These are phyloP conservation scores for Blastocystis sp. DNA, from an alignment of 352 stramenopile genomes.

Conservation along the genomic window DNA sequence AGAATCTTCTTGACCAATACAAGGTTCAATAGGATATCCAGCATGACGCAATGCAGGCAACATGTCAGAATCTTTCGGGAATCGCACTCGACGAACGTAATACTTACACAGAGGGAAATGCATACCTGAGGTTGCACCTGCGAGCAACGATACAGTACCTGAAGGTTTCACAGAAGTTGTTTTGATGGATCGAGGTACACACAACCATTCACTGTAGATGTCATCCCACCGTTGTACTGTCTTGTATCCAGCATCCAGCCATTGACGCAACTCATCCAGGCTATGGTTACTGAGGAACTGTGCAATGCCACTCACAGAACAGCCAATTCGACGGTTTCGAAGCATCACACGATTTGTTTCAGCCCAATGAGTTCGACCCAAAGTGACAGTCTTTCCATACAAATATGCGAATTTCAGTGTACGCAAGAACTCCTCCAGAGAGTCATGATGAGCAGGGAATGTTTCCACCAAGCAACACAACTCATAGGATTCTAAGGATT, in stretches of 20 bases:
- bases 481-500: constrained; percentile 82
- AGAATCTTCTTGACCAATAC: constrained; percentile 66
- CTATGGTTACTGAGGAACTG: constrained; percentile 79
- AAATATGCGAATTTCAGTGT: constrained; percentile 79
- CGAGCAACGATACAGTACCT: constrained; percentile 82
- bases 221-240: constrained; percentile 73
- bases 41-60: constrained; percentile 71
- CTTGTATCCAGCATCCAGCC: constrained; percentile 78
- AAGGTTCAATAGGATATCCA: constrained; percentile 76
- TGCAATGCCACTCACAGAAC: constrained; percentile 82
- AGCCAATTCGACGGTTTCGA: constrained; percentile 82
- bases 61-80: constrained; percentile 76
- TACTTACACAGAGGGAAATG: constrained; percentile 83
- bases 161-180: constrained; percentile 80
- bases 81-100: constrained; percentile 80
- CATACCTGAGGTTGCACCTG: constrained; percentile 82
- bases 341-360: constrained; percentile 83
- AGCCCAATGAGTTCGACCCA: constrained; percentile 80
- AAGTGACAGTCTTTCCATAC: constrained; percentile 86
- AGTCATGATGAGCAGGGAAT: constrained; percentile 77
- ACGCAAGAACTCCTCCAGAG: constrained; percentile 80
- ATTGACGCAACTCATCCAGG: constrained; percentile 75
- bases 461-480: constrained; percentile 87
- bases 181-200: constrained; percentile 80
- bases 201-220: constrained; percentile 72